phyloP scores from a whole-genome alignment of 768 basidiomycete genomes.

The Phaeotremella fagi region DNA sequence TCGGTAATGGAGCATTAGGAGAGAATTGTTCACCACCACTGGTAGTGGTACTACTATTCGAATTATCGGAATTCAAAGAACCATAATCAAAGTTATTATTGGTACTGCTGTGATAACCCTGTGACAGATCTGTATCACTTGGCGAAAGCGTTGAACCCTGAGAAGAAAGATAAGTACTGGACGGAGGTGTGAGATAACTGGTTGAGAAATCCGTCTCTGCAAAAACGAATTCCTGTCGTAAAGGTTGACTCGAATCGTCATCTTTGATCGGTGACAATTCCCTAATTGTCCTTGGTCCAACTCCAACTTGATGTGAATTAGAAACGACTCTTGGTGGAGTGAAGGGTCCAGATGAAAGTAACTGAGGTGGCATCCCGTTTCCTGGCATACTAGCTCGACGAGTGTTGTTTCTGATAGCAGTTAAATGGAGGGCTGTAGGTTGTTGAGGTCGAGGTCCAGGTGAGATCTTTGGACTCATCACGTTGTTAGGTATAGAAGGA shows the following conservation, averaged over 20 bases:
- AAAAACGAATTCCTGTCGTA: constrained; percentile 6
- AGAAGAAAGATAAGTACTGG: constrained; percentile 10
- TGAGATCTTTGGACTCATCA: constrained; percentile 20
- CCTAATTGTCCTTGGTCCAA: constrained; percentile 9
- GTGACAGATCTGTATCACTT: constrained; percentile 1
- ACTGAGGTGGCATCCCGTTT: constrained; percentile 22
- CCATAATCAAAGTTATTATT: background rate
- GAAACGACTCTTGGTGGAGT: constrained; percentile 39
- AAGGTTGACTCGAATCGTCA: constrained; percentile 15
- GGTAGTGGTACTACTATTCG: too few relatives aligned
- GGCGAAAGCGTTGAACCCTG: constrained; percentile 4
- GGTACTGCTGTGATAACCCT: constrained; percentile 1
- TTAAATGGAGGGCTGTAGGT: constrained; percentile 36
- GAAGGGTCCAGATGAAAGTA: constrained; percentile 41
- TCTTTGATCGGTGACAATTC: constrained; percentile 42
- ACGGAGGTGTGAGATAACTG: constrained; percentile 25
- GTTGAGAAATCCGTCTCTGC: constrained; percentile 17
- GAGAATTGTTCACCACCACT: constrained; percentile 8
- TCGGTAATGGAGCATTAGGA: constrained; percentile 32
- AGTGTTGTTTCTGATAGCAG: constrained; percentile 37
- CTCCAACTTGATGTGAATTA: constrained; percentile 10
- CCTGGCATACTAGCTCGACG: constrained; percentile 33
- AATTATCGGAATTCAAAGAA: background rate
- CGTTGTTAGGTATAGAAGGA: background rate
- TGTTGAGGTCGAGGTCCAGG: constrained; percentile 23